Conservation (phyloP, 495 filamentous ascomycete species). For the Aspergillus ostianus region DNA sequence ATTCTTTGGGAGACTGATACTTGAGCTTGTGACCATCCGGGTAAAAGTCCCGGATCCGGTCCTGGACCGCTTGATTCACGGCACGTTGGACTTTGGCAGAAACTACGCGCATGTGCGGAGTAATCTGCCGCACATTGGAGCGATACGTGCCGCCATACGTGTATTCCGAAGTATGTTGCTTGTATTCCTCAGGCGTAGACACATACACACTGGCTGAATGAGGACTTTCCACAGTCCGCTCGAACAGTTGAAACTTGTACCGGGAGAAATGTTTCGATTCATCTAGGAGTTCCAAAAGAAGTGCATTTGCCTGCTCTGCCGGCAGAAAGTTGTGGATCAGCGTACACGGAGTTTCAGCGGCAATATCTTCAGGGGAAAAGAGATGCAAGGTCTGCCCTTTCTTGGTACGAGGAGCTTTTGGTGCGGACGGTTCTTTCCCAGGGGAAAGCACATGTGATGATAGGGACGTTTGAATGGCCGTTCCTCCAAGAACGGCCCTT, state of each 20-base stretch:
- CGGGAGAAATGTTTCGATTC: conserved; percentile 74
- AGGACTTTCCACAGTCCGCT: conserved; percentile 74
- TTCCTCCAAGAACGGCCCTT: conserved; percentile 16
- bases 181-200: conserved; percentile 56
- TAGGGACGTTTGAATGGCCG: conserved; percentile 40
- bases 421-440: conserved; percentile 22
- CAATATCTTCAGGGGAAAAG: conserved; percentile 74
- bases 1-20: conserved; percentile 68
- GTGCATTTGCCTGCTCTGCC: conserved; percentile 60
- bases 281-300: conserved; percentile 72
- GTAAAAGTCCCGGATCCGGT: conserved; percentile 62
- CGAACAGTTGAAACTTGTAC: conserved; percentile 80
- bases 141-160: conserved; percentile 76
- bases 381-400: conserved; percentile 83
- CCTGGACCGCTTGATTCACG: conserved; percentile 72
- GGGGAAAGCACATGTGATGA: conserved; percentile 45
- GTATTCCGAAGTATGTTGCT: conserved; percentile 71
- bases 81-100: conserved; percentile 62
- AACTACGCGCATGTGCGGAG: conserved; percentile 66
- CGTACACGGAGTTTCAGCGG: conserved; percentile 78
- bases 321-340: conserved; percentile 91
- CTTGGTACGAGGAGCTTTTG: conserved; percentile 49
- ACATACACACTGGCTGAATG: conserved; percentile 84
- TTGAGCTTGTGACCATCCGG: conserved; percentile 68
- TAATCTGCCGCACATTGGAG: conserved; percentile 70